These are phyloP conservation scores for Alternaria alternata DNA, from an alignment of 2,329 filamentous ascomycete genomes.

Conservation along the genomic window DNA sequence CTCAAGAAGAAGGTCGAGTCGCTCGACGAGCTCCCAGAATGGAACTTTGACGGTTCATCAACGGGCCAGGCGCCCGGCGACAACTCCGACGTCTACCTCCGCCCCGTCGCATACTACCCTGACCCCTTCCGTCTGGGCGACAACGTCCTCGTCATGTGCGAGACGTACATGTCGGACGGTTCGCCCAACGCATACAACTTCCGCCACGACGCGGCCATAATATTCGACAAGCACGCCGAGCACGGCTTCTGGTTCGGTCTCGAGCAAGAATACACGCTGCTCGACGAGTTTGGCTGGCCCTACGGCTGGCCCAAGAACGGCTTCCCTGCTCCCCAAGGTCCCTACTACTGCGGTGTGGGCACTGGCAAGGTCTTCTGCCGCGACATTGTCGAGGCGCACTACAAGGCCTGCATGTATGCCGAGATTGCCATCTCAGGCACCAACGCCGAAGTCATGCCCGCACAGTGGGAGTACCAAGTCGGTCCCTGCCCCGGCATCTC, in stretches of 20 bases:
- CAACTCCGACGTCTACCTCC: conserved; percentile 97
- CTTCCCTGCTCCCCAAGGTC: conserved; percentile 90
- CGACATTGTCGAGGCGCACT: conserved; percentile 96
- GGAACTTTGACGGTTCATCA: conserved; percentile 89
- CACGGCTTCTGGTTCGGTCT: conserved; percentile 97
- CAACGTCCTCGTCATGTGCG: conserved; percentile 93
- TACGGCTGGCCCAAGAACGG: conserved; percentile 91
- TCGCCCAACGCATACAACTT: conserved; percentile 99
- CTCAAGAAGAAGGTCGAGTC: conserved; percentile 65
- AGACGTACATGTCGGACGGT: conserved; percentile 94
- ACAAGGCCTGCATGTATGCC: conserved; percentile 88
- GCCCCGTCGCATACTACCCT: conserved; percentile 86
- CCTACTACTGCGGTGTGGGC: conserved; percentile 98
- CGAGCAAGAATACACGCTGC: conserved; percentile 96
- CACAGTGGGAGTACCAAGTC: conserved; percentile 98
- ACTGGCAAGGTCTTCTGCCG: conserved; percentile 97
- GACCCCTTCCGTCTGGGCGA: conserved; percentile 89
- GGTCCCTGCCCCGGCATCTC: conserved; percentile 84
- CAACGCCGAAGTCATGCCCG: conserved; percentile 98
- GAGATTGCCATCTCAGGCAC: conserved; percentile 95
- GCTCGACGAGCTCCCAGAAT: conserved; percentile 75
- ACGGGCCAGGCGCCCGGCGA: conserved; percentile 91
- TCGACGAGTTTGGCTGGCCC: conserved; percentile 84
- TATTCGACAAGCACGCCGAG: conserved; percentile 86
- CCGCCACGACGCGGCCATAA: conserved; percentile 87